phyloP scores from a whole-genome alignment of 176 grass and related monocot species.

The Oryza nivara region DNA sequence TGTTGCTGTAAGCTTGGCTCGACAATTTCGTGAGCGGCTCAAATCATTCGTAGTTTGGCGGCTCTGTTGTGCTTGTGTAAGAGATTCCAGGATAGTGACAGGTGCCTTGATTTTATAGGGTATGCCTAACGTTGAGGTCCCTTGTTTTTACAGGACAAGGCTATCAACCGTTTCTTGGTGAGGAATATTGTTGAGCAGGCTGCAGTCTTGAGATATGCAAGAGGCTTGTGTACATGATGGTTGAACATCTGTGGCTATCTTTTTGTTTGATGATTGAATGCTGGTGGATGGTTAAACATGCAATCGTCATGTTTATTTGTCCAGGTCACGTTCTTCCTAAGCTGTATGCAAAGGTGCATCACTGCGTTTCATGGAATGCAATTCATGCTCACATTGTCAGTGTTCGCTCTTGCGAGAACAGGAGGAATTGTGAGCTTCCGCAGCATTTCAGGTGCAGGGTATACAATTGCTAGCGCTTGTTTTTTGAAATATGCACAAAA shows the following conservation, averaged over 20 bases:
- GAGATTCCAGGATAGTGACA: neutral
- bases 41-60: neutral
- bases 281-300: neutral
- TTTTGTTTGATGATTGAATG: neutral
- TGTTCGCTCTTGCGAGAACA: constrained; percentile 56
- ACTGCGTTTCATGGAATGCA: constrained; percentile 61
- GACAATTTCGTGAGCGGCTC: neutral
- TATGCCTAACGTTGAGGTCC: neutral
- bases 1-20: neutral
- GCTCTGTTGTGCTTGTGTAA: neutral
- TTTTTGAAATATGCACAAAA: neutral
- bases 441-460: constrained; percentile 76
- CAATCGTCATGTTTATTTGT: neutral
- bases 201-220: constrained; percentile 59
- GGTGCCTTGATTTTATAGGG: neutral
- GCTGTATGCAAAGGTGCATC: constrained; percentile 67
- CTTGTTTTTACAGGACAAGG: constrained; percentile 58
- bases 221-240: constrained; percentile 78
- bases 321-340: constrained; percentile 67
- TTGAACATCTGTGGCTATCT: neutral
- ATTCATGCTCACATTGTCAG: constrained; percentile 72
- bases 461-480: neutral
- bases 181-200: constrained; percentile 79
- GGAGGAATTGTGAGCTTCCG: constrained; percentile 69
- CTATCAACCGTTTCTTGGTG: constrained; percentile 72